phyloP scores from a whole-genome alignment of 208 protist species.

The Jaenimonas drosophilae region DNA sequence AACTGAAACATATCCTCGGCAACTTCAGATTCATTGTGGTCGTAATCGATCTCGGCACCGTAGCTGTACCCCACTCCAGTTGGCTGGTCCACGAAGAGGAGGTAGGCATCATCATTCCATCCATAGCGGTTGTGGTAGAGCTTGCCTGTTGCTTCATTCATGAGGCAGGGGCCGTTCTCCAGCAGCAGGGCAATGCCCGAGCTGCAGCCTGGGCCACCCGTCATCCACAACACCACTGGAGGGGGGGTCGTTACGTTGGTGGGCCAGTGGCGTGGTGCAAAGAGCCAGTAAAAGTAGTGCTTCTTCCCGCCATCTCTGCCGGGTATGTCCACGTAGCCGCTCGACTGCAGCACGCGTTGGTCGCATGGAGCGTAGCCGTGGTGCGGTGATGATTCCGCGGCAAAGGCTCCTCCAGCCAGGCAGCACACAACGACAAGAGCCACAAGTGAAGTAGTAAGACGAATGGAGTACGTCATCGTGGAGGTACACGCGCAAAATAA shows the following conservation, averaged over 20 bases:
- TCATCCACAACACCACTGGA: constrained; percentile 87
- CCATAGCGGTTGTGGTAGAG: constrained; percentile 39
- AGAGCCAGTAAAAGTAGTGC: constrained; percentile 90
- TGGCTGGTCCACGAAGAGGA: constrained; percentile 90
- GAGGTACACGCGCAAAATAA: no score
- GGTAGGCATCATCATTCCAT: constrained; percentile 78
- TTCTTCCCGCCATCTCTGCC: constrained; percentile 21
- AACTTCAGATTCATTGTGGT: constrained; percentile 51
- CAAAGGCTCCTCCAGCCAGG: no score
- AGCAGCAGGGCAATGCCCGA: constrained; percentile 42
- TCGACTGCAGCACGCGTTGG: constrained; percentile 37
- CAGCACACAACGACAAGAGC: no score
- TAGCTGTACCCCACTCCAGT: constrained; percentile 85
- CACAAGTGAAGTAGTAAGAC: no score
- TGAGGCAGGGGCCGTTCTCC: constrained; percentile 77
- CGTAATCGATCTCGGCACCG: constrained; percentile 27
- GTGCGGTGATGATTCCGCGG: no score
- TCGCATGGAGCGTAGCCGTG: constrained; percentile 32
- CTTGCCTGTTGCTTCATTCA: constrained; percentile 35
- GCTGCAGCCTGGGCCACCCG: constrained; percentile 87
- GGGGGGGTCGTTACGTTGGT: constrained; percentile 14
- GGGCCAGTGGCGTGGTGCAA: constrained; percentile 38
- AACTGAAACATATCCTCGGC: constrained; percentile 87
- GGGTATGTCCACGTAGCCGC: constrained; percentile 69
- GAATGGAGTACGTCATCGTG: no score